Conservation (phyloP, 2,329 filamentous ascomycete species). For the Clonostachys solani region DNA sequence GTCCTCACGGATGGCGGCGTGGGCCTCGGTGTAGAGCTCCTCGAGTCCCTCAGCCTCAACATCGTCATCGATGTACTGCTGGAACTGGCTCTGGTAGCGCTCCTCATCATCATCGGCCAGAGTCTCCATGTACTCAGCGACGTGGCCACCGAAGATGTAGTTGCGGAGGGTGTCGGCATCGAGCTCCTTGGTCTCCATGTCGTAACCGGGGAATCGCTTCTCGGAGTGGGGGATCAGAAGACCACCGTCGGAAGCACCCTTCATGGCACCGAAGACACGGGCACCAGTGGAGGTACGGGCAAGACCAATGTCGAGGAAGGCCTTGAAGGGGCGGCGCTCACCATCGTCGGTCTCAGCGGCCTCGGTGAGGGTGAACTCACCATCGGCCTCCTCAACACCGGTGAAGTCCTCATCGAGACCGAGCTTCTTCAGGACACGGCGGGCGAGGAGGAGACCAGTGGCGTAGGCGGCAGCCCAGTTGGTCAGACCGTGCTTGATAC, state of each 20-base stretch:
- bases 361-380: conserved; percentile 95
- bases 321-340: conserved; percentile 98
- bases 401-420: conserved; percentile 87
- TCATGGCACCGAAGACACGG: conserved; percentile 98
- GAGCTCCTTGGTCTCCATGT: conserved; percentile 96
- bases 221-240: conserved; percentile 97
- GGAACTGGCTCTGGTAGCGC: conserved; percentile 98
- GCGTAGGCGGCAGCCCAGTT: conserved; percentile 99
- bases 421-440: conserved; percentile 96
- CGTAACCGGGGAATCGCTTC: conserved; percentile 99
- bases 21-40: conserved; percentile 92
- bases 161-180: conserved; percentile 95
- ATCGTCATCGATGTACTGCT: conserved; percentile 95
- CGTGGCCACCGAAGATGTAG: conserved; percentile 98
- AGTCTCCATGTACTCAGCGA: conserved; percentile 99
- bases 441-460: conserved; percentile 94
- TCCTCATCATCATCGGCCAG: conserved; percentile 99
- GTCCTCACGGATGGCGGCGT: conserved; percentile 95
- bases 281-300: conserved; percentile 96
- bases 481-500: conserved; percentile 96
- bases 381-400: conserved; percentile 95
- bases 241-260: conserved; percentile 98
- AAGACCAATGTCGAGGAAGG: conserved; percentile 96
- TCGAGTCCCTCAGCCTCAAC: conserved; percentile 94
- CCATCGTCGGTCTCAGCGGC: conserved; percentile 85